Evolutionary conservation across 148 eudicot genomes (phyloP).

Genomic region (Rhododendron williamsianum): DNA sequence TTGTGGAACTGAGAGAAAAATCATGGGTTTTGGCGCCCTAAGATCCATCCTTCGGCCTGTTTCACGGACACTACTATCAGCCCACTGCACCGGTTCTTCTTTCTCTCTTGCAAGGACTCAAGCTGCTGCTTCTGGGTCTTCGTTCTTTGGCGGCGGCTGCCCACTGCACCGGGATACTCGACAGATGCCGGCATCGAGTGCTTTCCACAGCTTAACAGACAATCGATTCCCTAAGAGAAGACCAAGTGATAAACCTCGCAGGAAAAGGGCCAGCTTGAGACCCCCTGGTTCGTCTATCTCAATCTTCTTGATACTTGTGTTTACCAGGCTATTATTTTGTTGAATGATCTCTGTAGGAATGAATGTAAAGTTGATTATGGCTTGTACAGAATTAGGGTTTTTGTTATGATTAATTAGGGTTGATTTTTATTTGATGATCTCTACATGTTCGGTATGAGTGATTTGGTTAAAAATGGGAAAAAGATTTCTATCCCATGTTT

Average conservation of each 20-base stretch:
- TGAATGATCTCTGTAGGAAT: neutral
- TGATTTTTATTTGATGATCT: neutral
- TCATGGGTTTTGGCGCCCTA: constrained; percentile 61
- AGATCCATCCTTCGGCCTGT: constrained; percentile 63
- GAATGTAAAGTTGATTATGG: neutral
- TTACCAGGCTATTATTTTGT: neutral
- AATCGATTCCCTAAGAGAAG: constrained; percentile 73
- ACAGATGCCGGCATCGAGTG: constrained; percentile 35
- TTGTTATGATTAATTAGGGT: neutral
- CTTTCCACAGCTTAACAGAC: constrained; percentile 66
- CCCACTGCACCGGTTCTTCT: constrained; percentile 18
- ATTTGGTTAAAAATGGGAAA: neutral
- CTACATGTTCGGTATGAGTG: neutral
- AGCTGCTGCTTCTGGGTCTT: constrained; percentile 13
- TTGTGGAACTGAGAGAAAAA: neutral
- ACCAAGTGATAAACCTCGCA: constrained; percentile 51
- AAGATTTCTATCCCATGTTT: neutral
- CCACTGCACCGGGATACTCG: constrained; percentile 41
- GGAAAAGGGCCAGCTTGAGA: constrained; percentile 56
- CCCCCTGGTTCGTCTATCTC: constrained; percentile 5
- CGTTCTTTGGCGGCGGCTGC: constrained; percentile 17
- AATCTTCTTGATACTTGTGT: neutral
- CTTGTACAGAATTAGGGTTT: neutral
- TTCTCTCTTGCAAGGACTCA: constrained; percentile 12
- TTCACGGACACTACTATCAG: constrained; percentile 28